Evolutionary conservation across 495 filamentous ascomycete species (phyloP).

Genomic region (Penicillium paxilli): DNA sequence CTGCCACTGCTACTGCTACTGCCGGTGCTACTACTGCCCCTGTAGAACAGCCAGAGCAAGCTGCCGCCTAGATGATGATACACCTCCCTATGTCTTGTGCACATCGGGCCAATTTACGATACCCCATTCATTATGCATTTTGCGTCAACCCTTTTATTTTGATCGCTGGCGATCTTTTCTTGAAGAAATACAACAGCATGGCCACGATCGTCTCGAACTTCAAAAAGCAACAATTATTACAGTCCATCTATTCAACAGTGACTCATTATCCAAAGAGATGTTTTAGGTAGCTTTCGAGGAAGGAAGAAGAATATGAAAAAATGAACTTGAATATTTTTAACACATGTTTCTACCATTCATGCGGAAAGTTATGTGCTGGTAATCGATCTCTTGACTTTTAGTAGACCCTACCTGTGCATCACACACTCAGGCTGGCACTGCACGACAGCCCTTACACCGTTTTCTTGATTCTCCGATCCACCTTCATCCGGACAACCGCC

Average conservation of each 20-base stretch:
- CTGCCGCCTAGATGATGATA: not conserved
- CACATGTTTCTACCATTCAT: too few species aligned
- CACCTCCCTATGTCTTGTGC: not conserved
- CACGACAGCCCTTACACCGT: constrained; percentile 10
- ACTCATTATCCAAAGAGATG: not conserved
- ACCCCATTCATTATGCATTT: not conserved
- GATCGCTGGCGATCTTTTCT: too few species aligned
- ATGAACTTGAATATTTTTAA: too few species aligned
- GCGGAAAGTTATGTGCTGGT: too few species aligned
- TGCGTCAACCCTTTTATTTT: not conserved
- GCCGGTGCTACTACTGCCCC: too few species aligned
- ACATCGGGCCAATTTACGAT: not conserved
- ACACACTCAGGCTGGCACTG: too few species aligned
- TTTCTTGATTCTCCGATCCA: constrained; percentile 25
- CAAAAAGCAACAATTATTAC: too few species aligned
- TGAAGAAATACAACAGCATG: too few species aligned
- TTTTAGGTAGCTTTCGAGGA: not conserved
- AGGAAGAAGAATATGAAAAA: not conserved
- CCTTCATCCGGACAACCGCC: constrained; percentile 24
- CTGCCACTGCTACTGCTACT: not conserved
- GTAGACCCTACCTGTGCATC: not conserved
- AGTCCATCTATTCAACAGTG: not conserved
- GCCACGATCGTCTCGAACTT: too few species aligned
- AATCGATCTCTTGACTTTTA: not conserved
- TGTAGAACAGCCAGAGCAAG: not conserved